Base-by-base conservation (phyloP, 23 red algal genomes). In the Pyropia haitanensis region DNA sequence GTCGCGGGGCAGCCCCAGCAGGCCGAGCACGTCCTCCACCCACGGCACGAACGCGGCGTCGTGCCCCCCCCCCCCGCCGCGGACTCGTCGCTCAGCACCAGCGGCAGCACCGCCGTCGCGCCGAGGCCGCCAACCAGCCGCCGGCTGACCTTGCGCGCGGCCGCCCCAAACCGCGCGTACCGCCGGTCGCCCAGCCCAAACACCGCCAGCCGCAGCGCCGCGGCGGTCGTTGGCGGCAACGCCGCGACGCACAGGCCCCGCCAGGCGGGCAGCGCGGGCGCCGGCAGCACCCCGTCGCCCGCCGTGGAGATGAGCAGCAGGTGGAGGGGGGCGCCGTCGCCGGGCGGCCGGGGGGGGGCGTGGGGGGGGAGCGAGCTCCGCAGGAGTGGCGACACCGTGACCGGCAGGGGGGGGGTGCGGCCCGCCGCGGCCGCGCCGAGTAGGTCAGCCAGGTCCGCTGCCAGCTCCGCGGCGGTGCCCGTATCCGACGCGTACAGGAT, bases 141-240 rank as follows among this genome's bases (percentile, higher is more conserved):
- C 14, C 44, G 55, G 50, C 60, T 57, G 4, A 95, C 54, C 29
- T 81, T 79, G 16, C 81, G 49, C 2, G 90, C 90, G 17, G 75
- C 80, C 14, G 90, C 90, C 32, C 86, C 86, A 60, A 87, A 95
- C 49, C 75, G 79, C 22, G 78, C 60, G 53, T 95, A 95, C 6
- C 76, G 51, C 18, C 61, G 62, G 32, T 95, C 90, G 53, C 90
- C 90, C 13, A 95, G 72, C 19, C 90, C 90, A 63, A 95, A 87
- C 1, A 95, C 65, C 1, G 90, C 67, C 46, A 81, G 79, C 15
- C 61, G 54, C 0, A 87, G 14, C 1, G 64, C 15, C 51, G 75
- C 56, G 2, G 86, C 58, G 23, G 83, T 65, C 8, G 29, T 17
- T 1, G 61, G 46, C 31, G 70, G 75, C 30, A 95, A 52, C 33